Evolutionary conservation across 495 filamentous ascomycete genomes (phyloP).

Genomic region (Talaromyces thailandensis): DNA sequence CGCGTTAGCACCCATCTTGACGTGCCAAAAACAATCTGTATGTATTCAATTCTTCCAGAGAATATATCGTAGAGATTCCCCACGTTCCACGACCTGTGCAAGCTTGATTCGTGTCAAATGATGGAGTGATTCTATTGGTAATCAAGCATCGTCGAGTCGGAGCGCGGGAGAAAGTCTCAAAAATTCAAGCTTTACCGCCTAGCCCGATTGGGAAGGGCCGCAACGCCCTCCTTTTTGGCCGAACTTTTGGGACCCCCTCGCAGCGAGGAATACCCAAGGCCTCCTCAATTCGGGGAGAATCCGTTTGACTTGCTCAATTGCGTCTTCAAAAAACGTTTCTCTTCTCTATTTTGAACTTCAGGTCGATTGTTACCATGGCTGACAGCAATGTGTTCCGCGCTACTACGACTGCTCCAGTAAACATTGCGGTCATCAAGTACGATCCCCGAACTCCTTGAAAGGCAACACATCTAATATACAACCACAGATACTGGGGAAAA

Average conservation of each 20-base stretch:
- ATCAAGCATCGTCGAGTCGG: not conserved
- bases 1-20: conserved; percentile 29
- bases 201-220: not conserved
- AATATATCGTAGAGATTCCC: not conserved
- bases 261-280: not conserved
- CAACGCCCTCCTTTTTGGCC: not conserved
- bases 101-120: not conserved
- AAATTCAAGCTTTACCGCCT: not conserved
- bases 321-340: not conserved
- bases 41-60: not conserved
- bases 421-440: conserved; percentile 98
- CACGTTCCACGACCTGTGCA: not conserved
- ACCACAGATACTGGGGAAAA: conserved; percentile 89
- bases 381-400: conserved; percentile 62
- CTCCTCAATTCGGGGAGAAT: not conserved
- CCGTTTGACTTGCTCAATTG: not conserved
- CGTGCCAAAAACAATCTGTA: not conserved
- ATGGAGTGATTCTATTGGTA: not conserved
- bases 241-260: not conserved
- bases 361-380: conserved; percentile 7
- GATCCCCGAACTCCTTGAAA: conserved; percentile 13
- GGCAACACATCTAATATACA: conserved; percentile 14
- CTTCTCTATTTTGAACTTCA: not conserved
- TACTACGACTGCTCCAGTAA: conserved; percentile 93
- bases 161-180: not conserved